Evolutionary conservation across 2,329 filamentous ascomycete genomes (phyloP).

Genomic region (Leptodontidium sp.): DNA sequence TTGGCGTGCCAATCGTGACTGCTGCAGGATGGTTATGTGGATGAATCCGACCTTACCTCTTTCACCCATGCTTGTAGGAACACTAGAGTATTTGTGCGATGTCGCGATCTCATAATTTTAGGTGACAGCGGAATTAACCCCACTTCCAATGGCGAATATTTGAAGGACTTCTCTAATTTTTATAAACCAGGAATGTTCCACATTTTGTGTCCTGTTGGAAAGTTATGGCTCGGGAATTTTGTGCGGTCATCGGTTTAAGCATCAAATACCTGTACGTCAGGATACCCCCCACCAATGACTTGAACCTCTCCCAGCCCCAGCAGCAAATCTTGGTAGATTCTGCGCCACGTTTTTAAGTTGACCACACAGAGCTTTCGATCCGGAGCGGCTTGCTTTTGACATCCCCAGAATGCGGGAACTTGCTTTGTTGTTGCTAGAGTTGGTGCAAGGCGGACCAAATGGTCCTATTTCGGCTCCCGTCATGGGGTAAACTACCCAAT

Average conservation of each 20-base stretch:
- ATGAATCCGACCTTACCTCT: too few species aligned
- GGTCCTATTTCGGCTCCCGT: background rate
- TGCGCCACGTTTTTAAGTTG: background rate
- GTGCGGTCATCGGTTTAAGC: conserved; percentile 16
- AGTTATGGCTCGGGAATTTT: conserved; percentile 8
- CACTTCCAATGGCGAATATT: too few species aligned
- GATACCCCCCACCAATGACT: conserved; percentile 2
- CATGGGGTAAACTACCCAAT: background rate
- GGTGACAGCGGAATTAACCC: too few species aligned
- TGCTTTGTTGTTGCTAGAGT: background rate
- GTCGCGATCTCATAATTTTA: too few species aligned
- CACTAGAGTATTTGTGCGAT: too few species aligned
- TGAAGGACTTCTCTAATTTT: too few species aligned
- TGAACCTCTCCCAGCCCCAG: background rate
- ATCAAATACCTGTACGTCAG: conserved; percentile 12
- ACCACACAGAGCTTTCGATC: background rate
- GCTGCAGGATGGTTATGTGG: too few species aligned
- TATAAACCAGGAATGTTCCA: background rate
- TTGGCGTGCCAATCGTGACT: too few species aligned
- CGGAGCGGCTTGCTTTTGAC: background rate
- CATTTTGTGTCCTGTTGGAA: too few species aligned
- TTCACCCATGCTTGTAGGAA: too few species aligned
- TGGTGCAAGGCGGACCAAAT: background rate
- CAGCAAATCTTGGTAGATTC: background rate
- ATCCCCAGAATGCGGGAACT: background rate